These are phyloP conservation scores for Podospora sp. DNA, from an alignment of 495 filamentous ascomycete species.

Conservation along the genomic window DNA sequence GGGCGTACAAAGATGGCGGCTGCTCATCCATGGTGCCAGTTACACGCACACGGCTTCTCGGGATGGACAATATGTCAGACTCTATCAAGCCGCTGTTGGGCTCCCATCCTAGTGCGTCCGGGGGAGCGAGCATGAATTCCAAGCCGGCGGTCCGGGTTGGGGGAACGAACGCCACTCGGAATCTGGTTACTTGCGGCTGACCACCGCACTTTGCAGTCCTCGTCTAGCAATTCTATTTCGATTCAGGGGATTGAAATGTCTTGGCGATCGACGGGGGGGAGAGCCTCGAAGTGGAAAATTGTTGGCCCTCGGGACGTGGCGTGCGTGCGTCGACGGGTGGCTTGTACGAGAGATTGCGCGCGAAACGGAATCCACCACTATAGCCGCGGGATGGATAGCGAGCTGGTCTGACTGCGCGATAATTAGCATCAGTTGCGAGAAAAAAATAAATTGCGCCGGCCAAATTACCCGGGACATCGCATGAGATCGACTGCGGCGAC, in stretches of 20 bases:
- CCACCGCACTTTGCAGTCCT: slow-evolving; percentile 1
- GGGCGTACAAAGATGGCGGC: slow-evolving; percentile 14
- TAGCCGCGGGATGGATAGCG: slow-evolving; percentile 15
- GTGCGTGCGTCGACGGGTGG: background rate
- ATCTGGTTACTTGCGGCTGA: slow-evolving; percentile 16
- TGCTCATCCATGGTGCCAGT: slow-evolving; percentile 13
- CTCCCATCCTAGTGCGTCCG: background rate
- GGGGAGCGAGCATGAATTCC: slow-evolving; percentile 16
- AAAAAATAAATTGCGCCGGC: slow-evolving; percentile 23
- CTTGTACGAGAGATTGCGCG: slow-evolving; percentile 6
- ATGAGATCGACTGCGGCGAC: slow-evolving; percentile 1
- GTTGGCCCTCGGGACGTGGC: background rate
- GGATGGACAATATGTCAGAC: slow-evolving; percentile 27
- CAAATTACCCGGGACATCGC: slow-evolving; percentile 29
- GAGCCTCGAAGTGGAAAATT: background rate
- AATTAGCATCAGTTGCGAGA: slow-evolving; percentile 14
- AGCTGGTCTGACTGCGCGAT: slow-evolving; percentile 19
- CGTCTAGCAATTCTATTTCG: slow-evolving; percentile 18
- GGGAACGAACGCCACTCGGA: slow-evolving; percentile 17
- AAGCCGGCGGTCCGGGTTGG: slow-evolving; percentile 23
- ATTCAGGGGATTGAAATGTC: slow-evolving; percentile 8
- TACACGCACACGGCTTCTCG: slow-evolving; percentile 25
- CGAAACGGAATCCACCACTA: slow-evolving; percentile 1
- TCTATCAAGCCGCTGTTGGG: slow-evolving; percentile 14
- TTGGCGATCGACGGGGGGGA: slow-evolving; percentile 20